A percentile compares a stretch with the other conserved stretches of the same genome.
phyloP scores from a whole-genome alignment of 495 filamentous ascomycete genomes.

The Daldinia grandis region DNA sequence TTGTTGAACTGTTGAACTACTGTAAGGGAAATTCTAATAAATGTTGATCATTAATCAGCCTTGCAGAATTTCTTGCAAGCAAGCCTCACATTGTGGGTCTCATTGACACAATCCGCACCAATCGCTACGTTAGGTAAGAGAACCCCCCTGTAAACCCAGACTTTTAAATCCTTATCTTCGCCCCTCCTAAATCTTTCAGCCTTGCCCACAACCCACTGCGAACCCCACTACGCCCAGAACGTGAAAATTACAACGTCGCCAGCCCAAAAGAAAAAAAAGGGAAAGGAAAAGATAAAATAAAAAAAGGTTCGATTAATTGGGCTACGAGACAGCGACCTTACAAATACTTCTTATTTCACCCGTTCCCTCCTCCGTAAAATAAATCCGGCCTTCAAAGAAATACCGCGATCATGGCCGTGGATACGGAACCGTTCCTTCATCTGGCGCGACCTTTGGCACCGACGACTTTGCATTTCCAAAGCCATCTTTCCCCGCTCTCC shows the following conservation, averaged over 20 bases:
- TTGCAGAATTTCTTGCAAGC: conserved; percentile 34
- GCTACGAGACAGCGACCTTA: neutral
- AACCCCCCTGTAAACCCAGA: conserved; percentile 1
- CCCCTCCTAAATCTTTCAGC: conserved; percentile 17
- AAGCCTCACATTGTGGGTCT: conserved; percentile 15
- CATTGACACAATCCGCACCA: conserved; percentile 14
- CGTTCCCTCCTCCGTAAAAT: neutral
- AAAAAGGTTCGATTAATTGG: conserved; percentile 12
- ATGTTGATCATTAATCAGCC: conserved; percentile 34
- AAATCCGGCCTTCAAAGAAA: neutral
- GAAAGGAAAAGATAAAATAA: neutral
- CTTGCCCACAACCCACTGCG: conserved; percentile 37
- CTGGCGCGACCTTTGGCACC: conserved; percentile 91
- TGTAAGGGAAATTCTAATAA: conserved; percentile 27
- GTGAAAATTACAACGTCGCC: conserved; percentile 35
- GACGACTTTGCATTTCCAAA: conserved; percentile 76
- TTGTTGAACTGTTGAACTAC: too few relatives aligned
- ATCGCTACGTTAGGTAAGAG: neutral
- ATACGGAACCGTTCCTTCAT: conserved; percentile 85
- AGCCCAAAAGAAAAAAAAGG: conserved; percentile 12
- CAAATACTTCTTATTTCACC: neutral
- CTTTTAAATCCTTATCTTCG: conserved; percentile 13
- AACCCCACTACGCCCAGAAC: conserved; percentile 33
- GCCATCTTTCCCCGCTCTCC: conserved; percentile 85
- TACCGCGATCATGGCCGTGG: conserved; percentile 76